Evolutionary conservation across 78 protist genomes (phyloP).

Genomic region (slime mould (Dictyostelium discoideum)): DNA sequence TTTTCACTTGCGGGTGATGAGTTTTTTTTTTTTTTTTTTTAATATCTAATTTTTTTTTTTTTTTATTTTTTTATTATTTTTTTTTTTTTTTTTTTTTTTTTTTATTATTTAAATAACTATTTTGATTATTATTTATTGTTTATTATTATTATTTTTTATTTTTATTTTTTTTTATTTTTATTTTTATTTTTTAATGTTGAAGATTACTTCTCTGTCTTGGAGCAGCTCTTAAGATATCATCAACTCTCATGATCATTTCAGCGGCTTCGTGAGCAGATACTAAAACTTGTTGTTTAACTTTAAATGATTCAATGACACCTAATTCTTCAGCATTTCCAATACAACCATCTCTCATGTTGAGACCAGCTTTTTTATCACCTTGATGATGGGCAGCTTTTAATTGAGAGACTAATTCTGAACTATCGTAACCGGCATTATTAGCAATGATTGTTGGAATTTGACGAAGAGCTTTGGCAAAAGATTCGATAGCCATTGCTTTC

Average conservation of each 20-base stretch:
- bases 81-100: too few relatives aligned
- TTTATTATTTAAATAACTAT: too few relatives aligned
- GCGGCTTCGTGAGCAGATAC: conserved; percentile 99
- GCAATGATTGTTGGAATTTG: conserved; percentile 97
- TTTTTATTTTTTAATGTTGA: background rate
- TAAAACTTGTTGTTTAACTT: conserved; percentile 94
- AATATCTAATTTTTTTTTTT: too few relatives aligned
- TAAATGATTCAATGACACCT: conserved; percentile 96
- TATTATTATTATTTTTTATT: background rate
- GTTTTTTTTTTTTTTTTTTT: too few relatives aligned
- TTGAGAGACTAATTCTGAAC: conserved; percentile 91
- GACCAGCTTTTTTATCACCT: conserved; percentile 88
- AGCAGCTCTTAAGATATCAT: conserved; percentile 95
- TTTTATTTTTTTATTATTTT: too few relatives aligned
- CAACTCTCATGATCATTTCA: conserved; percentile 99
- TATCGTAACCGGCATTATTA: conserved; percentile 98
- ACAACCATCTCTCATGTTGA: conserved; percentile 94
- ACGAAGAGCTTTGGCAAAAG: conserved; percentile 97
- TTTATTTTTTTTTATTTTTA: conserved; percentile 3
- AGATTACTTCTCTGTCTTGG: conserved; percentile 89
- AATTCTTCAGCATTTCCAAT: conserved; percentile 92
- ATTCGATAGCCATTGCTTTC: conserved; percentile 98
- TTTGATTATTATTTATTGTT: too few relatives aligned
- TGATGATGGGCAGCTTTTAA: conserved; percentile 92
- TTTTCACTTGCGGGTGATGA: too few relatives aligned